Evolutionary conservation across 495 filamentous ascomycete species (phyloP).

Genomic region (Tuber calosporum): DNA sequence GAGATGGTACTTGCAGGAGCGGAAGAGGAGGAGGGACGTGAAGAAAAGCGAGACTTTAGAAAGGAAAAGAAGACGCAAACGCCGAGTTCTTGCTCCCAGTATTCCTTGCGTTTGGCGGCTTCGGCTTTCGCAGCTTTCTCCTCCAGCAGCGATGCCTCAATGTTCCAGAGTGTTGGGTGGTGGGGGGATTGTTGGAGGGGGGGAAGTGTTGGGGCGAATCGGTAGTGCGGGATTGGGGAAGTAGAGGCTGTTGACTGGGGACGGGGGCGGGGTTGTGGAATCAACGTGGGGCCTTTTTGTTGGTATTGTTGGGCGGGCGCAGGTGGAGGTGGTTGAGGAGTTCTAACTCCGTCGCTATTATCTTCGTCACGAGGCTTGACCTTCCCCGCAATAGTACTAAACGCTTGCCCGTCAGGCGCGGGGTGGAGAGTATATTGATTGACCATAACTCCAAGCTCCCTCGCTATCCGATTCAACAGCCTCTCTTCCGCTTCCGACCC

Average conservation of each 20-base stretch:
- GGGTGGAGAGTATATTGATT: constrained; percentile 72
- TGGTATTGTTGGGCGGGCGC: constrained; percentile 35
- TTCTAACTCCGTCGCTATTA: constrained; percentile 42
- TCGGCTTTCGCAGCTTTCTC: constrained; percentile 28
- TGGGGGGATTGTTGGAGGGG: neutral
- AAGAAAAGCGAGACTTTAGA: constrained; percentile 57
- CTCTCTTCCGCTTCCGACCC: constrained; percentile 62
- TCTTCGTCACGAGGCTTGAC: constrained; percentile 29
- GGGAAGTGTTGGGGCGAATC: constrained; percentile 36
- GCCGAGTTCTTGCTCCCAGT: constrained; percentile 67
- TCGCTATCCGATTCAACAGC: constrained; percentile 74
- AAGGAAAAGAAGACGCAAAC: constrained; percentile 63
- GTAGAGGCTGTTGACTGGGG: constrained; percentile 34
- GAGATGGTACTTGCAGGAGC: constrained; percentile 30
- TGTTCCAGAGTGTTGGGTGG: constrained; percentile 60
- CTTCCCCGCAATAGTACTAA: constrained; percentile 61
- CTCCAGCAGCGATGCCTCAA: constrained; percentile 49
- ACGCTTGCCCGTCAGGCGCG: constrained; percentile 55
- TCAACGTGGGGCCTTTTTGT: neutral
- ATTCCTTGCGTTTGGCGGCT: constrained; percentile 46
- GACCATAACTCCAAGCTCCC: constrained; percentile 75
- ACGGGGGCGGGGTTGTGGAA: constrained; percentile 22
- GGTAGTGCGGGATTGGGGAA: constrained; percentile 28
- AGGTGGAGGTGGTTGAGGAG: constrained; percentile 46
- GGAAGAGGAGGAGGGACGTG: constrained; percentile 38